A percentile compares a stretch with the other conserved stretches of the same genome.
Evolutionary conservation across 129 eudicot genomes (phyloP).

Genomic region (Lactuca saligna): DNA sequence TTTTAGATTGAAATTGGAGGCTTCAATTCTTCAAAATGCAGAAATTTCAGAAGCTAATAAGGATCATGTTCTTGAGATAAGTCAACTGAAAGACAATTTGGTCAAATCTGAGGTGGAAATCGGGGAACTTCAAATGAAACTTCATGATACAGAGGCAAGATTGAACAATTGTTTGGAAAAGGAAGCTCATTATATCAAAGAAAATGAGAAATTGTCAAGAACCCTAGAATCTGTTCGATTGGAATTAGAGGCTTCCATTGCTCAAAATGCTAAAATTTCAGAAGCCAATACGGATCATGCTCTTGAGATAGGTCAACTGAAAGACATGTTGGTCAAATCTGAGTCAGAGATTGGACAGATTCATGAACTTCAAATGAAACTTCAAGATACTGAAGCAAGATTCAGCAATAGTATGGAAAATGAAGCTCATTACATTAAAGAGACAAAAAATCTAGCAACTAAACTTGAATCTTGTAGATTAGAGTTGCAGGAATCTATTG

Average conservation of each 20-base stretch:
- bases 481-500: slow-evolving; percentile 13
- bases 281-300: slow-evolving; percentile 3
- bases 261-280: slow-evolving; percentile 43
- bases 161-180: neutral
- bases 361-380: slow-evolving; percentile 39
- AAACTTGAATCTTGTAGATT: slow-evolving; percentile 19
- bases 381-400: slow-evolving; percentile 24
- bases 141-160: slow-evolving; percentile 16
- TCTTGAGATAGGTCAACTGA: slow-evolving; percentile 11
- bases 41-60: slow-evolving; percentile 40
- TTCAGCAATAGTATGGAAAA: slow-evolving; percentile 22
- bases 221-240: neutral
- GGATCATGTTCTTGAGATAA: slow-evolving; percentile 33
- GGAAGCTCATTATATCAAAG: slow-evolving; percentile 17
- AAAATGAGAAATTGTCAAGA: neutral
- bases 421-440: slow-evolving; percentile 21
- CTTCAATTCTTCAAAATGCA: slow-evolving; percentile 34
- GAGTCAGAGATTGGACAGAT: slow-evolving; percentile 11
- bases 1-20: slow-evolving; percentile 32
- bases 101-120: slow-evolving; percentile 27
- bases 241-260: slow-evolving; percentile 41
- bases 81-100: slow-evolving; percentile 33
- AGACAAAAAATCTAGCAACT: neutral
- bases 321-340: slow-evolving; percentile 9
- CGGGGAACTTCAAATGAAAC: slow-evolving; percentile 10